Percentiles rank a stretch among this genome's conserved stretches.
Conservation (phyloP, 1,284 basidiomycete species). For the Austroboletus niveus region DNA sequence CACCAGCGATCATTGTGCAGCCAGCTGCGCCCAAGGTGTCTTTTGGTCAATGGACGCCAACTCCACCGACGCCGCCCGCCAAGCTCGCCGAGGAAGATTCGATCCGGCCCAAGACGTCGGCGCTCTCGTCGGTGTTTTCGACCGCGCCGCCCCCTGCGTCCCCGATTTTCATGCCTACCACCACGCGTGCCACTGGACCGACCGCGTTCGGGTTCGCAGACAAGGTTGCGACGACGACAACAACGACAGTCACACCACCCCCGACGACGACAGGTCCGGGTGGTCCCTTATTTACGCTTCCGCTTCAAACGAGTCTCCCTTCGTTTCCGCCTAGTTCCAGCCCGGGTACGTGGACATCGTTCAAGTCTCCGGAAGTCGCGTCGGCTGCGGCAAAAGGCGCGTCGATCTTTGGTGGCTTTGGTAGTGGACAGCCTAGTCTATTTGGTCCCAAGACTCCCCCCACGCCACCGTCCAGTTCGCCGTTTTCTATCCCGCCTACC, state of each 20-base stretch:
- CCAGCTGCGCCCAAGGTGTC: constrained; percentile 38
- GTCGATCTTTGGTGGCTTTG: constrained; percentile 2
- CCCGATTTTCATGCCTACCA: constrained; percentile 4
- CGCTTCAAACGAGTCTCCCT: constrained; percentile 1
- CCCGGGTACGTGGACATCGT: background rate
- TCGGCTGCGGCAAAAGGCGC: background rate
- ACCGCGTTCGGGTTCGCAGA: background rate
- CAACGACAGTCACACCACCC: background rate
- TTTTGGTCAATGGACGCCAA: constrained; percentile 30
- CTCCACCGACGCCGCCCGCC: background rate
- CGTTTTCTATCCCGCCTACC: background rate
- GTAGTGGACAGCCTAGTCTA: constrained; percentile 4
- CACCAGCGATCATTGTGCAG: constrained; percentile 23
- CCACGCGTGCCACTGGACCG: background rate
- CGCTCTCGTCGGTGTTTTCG: constrained; percentile 27
- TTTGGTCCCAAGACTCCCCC: constrained; percentile 10
- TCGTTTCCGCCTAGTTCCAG: background rate
- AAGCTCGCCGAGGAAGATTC: constrained; percentile 17
- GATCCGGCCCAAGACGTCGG: constrained; percentile 42
- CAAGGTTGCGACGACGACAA: background rate
- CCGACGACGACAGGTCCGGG: background rate
- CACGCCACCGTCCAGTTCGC: constrained; percentile 5
- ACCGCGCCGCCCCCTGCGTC: constrained; percentile 5
- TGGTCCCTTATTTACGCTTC: background rate
- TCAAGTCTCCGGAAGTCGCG: constrained; percentile 11